phyloP scores from a whole-genome alignment of 768 basidiomycete species.

The Phlegmacium glaucopus region DNA sequence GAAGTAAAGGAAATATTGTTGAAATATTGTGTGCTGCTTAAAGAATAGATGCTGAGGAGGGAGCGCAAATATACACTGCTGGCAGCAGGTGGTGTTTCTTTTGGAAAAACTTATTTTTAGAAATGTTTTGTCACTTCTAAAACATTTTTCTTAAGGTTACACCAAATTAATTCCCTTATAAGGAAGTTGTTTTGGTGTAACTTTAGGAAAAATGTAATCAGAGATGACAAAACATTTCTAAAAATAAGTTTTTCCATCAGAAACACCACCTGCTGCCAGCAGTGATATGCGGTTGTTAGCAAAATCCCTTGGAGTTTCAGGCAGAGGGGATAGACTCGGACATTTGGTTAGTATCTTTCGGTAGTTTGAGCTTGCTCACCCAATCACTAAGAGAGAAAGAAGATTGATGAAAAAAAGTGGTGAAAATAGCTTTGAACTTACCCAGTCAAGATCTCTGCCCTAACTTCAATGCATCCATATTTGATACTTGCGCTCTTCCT shows the following conservation, averaged over 20 bases:
- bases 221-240: no score
- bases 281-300: slow-evolving; percentile 16
- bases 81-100: no score
- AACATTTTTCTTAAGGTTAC: no score
- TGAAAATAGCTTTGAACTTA: no score
- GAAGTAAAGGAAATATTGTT: slow-evolving; percentile 19
- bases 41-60: slow-evolving; percentile 12
- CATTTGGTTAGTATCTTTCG: background rate
- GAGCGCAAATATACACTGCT: no score
- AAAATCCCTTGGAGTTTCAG: slow-evolving; percentile 28
- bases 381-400: slow-evolving; percentile 45
- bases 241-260: no score
- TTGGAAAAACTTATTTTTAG: no score
- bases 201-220: no score
- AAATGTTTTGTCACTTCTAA: no score
- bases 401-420: background rate
- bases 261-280: no score
- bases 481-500: slow-evolving; percentile 65
- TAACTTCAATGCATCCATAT: slow-evolving; percentile 82
- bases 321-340: slow-evolving; percentile 49
- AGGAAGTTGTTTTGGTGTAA: no score
- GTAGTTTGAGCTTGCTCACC: slow-evolving; percentile 39
- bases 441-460: slow-evolving; percentile 81
- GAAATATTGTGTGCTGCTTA: slow-evolving; percentile 11
- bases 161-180: no score